Evolutionary conservation across 768 basidiomycete species (phyloP), one percentile per base, ranked within the genome.

Genomic region (Dendrothele bispora): DNA sequence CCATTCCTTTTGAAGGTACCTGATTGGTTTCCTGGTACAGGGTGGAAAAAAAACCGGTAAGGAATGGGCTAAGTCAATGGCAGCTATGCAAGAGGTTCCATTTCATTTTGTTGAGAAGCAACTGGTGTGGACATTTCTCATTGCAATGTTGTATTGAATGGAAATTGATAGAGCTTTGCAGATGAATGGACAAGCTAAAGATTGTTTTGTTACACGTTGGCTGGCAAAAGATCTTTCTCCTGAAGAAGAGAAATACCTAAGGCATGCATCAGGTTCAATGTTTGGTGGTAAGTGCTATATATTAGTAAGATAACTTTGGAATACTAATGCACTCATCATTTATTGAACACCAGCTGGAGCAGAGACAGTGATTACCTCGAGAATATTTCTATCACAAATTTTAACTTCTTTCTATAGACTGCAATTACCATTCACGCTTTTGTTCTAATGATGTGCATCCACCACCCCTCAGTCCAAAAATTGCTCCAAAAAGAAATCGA

Each of bases 401-500:
- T 10, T 10, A 32, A 32, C n/a, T 17, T 10, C n/a, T 10, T 32
- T 17, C 11, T 10, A 10, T 17, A 32, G 30, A 10, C 30, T 17
- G 17, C 38, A 39, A 20, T 20, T 20, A 20, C 21, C 11, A 10
- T 48, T 36, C 55, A 18, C 45, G 50, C 47, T 32, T 32, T 63
- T 35, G 43, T 58, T 25, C 49, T 56, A 15, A 54, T 53, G 10
- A 62, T 61, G 58, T 37, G 50, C n/a, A n/a, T n/a, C 5, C 38
- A 49, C 28, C 45, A 55, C 41, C 61, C 55, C 7, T 50, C 53
- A 7, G 39, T 61, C 11, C 61, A 59, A 38, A 24, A 36, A 14
- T 39, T 22, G 11, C 56, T 56, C 5, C 61, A 61, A 43, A 51
- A 39, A 8, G 60, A 63, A 41, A 41, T 63, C 20, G 62, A 61